Conservation (phyloP, 2,329 filamentous ascomycete species). For the Fusarium lateritium region DNA sequence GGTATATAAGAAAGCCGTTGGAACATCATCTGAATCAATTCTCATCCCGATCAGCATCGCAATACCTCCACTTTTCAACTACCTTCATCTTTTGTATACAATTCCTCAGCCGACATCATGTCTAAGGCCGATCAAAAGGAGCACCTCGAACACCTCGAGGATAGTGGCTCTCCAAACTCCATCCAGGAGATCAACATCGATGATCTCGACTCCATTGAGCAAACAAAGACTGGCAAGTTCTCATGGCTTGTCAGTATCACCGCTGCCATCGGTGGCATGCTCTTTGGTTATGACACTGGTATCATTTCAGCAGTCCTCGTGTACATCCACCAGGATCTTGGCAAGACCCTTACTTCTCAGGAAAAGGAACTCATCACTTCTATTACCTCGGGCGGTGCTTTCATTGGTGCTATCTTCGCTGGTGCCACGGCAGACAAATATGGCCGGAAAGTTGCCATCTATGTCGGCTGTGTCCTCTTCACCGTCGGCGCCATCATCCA, state of each 20-base stretch:
- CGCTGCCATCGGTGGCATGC: conserved; percentile 56
- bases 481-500: conserved; percentile 47
- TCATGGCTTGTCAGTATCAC: conserved; percentile 48
- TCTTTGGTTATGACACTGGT: conserved; percentile 57
- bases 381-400: conserved; percentile 60
- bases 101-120: conserved; percentile 30
- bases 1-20: conserved; percentile 40
- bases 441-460: conserved; percentile 49
- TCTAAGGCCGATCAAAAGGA: conserved; percentile 40
- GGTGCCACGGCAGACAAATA: conserved; percentile 47
- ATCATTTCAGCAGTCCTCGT: conserved; percentile 56
- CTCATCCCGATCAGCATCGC: conserved; percentile 27
- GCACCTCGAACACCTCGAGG: conserved; percentile 42
- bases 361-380: conserved; percentile 68
- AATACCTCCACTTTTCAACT: neutral
- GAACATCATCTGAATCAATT: conserved; percentile 17
- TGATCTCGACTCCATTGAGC: conserved; percentile 47
- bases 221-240: conserved; percentile 45
- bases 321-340: conserved; percentile 52
- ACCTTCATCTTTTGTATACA: neutral
- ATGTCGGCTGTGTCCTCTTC: conserved; percentile 49
- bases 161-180: conserved; percentile 29
- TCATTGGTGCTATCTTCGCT: conserved; percentile 50
- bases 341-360: conserved; percentile 56
- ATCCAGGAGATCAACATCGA: conserved; percentile 40